Evolutionary conservation across 2,329 filamentous ascomycete genomes (phyloP).

Genomic region (Zymoseptoria pseudotritici): DNA sequence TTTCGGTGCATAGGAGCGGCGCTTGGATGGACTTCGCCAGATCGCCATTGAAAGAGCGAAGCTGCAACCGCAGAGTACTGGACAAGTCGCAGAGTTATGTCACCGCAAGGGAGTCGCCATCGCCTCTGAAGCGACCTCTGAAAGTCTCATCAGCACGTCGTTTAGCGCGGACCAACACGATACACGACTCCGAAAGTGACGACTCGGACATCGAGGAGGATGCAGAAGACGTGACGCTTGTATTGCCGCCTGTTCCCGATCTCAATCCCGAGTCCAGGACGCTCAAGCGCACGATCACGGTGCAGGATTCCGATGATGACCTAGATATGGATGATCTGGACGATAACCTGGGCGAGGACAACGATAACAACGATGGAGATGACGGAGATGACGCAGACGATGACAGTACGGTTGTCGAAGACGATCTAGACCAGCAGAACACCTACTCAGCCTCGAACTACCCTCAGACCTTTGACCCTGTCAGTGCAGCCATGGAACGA

Average conservation of each 20-base stretch:
- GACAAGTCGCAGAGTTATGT: not conserved
- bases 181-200: conserved; percentile 11
- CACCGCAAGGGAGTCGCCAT: not conserved
- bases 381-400: not conserved
- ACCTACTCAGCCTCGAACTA: conserved; percentile 3
- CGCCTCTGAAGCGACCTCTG: not conserved
- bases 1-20: conserved; percentile 3
- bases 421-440: conserved; percentile 3
- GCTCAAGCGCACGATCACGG: conserved; percentile 3
- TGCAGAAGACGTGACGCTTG: not conserved
- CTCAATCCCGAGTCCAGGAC: not conserved
- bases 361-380: conserved; percentile 3
- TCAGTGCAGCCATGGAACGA: conserved; percentile 11
- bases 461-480: conserved; percentile 18
- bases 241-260: not conserved
- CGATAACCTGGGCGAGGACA: not conserved
- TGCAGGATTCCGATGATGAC: conserved; percentile 5
- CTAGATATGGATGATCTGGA: not conserved
- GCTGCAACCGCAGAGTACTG: conserved; percentile 4
- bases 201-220: conserved; percentile 4
- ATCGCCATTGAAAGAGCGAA: conserved; percentile 17
- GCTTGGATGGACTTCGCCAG: not conserved
- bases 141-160: not conserved
- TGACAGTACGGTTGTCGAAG: conserved; percentile 4
- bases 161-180: conserved; percentile 5